Base-by-base conservation (phyloP, 2,329 filamentous ascomycete species). In the Aspergillus sp. region DNA sequence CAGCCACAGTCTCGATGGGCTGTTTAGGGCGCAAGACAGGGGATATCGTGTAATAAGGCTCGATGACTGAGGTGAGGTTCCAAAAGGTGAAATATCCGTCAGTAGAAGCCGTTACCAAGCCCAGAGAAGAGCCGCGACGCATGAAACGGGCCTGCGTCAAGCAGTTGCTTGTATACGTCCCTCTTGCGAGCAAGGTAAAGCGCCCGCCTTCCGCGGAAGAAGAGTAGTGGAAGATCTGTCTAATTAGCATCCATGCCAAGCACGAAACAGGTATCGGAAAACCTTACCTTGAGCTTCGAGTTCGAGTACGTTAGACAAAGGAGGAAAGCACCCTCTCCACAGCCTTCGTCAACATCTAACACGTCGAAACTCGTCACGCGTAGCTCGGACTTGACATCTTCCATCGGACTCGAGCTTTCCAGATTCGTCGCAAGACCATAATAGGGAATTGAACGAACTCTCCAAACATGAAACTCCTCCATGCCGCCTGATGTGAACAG, bases 391-490 rank as follows among this genome's bases (percentile, higher is more conserved):
- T 78, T 76, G 38, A 73, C 76, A 38, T 79, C 75, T 9, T 67
- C 66, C 14, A 76, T 75, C 0, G 76, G 76, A 61, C 80, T 79
- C 11, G 69, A 65, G 2, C 76, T 77, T 56, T 82, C 76, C 56
- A 81, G 78, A 0, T 81, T 71, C 1, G 81, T 73, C 0, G 83
- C 81, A 9, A 84, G 62, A 3, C 74, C 76, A 51, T 82, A 72
- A 1, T 78, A 75, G 21, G 84, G 77, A 5, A 88, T 68, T 10
- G 66, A 64, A 44, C 76, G 77, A 31, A 93, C 70, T 38, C 83
- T 81, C 93, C 94, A 99, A 10, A 92, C 81, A 62, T 87, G 93
- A 58, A 97, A 88, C 70, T 99, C 93, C 68, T 97, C 93, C 55
- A 85, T 87, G 0, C 92, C 94, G 5, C 84, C 91, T 63, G 90